phyloP scores from a whole-genome alignment of 2,329 filamentous ascomycete genomes.

The Aureobasidium lini region DNA sequence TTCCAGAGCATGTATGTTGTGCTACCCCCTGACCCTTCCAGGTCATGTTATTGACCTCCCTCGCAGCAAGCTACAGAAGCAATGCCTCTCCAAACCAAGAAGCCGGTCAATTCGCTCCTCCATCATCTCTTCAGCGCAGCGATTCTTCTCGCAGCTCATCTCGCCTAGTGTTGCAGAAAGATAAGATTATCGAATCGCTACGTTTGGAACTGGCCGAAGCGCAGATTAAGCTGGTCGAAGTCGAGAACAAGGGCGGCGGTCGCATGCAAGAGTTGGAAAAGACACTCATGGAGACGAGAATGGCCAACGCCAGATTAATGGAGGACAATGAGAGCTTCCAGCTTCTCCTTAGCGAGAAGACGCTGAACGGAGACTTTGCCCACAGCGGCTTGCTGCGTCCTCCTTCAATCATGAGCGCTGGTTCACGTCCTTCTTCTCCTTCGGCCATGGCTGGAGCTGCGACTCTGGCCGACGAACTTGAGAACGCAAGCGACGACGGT shows the following conservation, averaged over 20 bases:
- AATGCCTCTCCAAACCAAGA: conserved; percentile 60
- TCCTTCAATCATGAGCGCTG: conserved; percentile 27
- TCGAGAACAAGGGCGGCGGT: conserved; percentile 86
- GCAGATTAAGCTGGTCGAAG: conserved; percentile 90
- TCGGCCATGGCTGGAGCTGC: conserved; percentile 40
- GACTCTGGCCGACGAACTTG: conserved; percentile 82
- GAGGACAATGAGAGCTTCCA: conserved; percentile 99
- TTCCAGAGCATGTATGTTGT: conserved; percentile 23
- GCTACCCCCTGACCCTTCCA: not conserved
- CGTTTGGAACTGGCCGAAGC: conserved; percentile 88
- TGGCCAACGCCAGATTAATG: conserved; percentile 93
- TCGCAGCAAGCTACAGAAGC: conserved; percentile 34
- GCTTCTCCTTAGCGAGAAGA: conserved; percentile 87
- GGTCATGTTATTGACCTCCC: conserved; percentile 18
- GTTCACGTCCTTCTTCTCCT: conserved; percentile 19
- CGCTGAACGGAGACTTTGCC: conserved; percentile 85
- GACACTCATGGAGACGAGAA: conserved; percentile 80
- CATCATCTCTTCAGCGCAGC: conserved; percentile 75
- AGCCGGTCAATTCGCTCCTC: conserved; percentile 74
- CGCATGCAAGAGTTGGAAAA: conserved; percentile 85
- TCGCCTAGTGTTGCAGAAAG: conserved; percentile 86
- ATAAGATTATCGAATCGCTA: conserved; percentile 89
- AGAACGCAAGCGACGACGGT: conserved; percentile 47
- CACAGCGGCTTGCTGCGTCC: conserved; percentile 70
- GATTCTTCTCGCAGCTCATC: conserved; percentile 69